These are phyloP conservation scores for Aspergillus sp. DNA, from an alignment of 2,329 filamentous ascomycete species.

Conservation along the genomic window DNA sequence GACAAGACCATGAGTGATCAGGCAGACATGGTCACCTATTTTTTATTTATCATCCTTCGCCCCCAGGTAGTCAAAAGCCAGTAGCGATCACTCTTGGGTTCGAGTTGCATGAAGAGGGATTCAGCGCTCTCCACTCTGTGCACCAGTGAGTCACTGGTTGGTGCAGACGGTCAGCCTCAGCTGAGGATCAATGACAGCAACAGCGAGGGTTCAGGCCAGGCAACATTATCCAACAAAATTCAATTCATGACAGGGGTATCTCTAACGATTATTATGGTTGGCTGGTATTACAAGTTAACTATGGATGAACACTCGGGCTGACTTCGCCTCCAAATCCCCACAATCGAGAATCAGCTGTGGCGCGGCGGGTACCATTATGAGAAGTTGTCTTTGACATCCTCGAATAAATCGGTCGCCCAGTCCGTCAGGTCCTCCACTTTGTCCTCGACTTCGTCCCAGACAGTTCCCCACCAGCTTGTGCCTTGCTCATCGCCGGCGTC, in stretches of 20 bases:
- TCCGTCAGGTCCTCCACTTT: constrained; percentile 37
- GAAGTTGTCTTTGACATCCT: constrained; percentile 30
- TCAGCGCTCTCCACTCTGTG: background rate
- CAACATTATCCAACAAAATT: background rate
- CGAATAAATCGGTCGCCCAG: constrained; percentile 35
- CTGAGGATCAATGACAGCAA: background rate
- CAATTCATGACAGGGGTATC: constrained; percentile 3
- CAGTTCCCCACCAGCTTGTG: constrained; percentile 32
- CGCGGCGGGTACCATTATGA: constrained; percentile 4
- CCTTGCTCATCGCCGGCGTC: constrained; percentile 15
- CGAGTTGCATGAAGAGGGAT: background rate
- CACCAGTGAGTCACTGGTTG: background rate
- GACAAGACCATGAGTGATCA: background rate
- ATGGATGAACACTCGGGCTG: background rate
- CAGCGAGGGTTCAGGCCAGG: background rate
- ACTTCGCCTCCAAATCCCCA: background rate
- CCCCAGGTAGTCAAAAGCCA: background rate
- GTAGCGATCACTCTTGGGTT: background rate
- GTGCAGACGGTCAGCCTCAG: background rate
- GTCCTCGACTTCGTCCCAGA: constrained; percentile 34
- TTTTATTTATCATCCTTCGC: background rate
- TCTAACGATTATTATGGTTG: constrained; percentile 6
- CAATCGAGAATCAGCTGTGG: background rate
- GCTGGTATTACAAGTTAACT: background rate
- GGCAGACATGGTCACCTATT: background rate